phyloP scores from a whole-genome alignment of 108 stramenopile species.

The Nitzschia palea region DNA sequence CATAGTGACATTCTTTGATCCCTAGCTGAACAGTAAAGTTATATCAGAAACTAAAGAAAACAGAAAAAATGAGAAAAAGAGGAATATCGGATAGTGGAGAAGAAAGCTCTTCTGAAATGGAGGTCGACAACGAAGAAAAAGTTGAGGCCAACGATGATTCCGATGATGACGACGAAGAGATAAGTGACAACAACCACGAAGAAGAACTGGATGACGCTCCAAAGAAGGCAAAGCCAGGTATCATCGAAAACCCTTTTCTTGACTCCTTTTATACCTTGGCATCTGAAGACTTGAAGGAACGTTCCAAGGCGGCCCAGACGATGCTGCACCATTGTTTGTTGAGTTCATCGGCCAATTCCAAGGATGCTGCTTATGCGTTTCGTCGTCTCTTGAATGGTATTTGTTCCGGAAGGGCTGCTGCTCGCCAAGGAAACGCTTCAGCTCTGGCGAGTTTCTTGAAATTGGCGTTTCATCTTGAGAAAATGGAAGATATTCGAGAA shows the following conservation, averaged over 20 bases:
- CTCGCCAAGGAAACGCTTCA: slow-evolving; percentile 85
- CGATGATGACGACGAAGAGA: slow-evolving; percentile 25
- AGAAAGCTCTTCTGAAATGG: slow-evolving; percentile 28
- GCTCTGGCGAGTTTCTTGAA: slow-evolving; percentile 73
- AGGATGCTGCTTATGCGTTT: slow-evolving; percentile 81
- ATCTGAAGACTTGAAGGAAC: slow-evolving; percentile 53
- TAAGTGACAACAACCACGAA: slow-evolving; percentile 13
- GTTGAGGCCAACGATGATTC: slow-evolving; percentile 28
- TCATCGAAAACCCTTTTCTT: slow-evolving; percentile 55
- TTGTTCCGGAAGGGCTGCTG: slow-evolving; percentile 80
- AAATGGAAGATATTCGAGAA: slow-evolving; percentile 40
- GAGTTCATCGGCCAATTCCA: slow-evolving; percentile 47
- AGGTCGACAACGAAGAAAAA: slow-evolving; percentile 35
- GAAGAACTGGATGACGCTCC: slow-evolving; percentile 18
- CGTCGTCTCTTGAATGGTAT: slow-evolving; percentile 78
- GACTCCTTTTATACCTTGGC: slow-evolving; percentile 80
- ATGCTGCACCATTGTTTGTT: slow-evolving; percentile 74
- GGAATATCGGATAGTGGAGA: slow-evolving; percentile 2
- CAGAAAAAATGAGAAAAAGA: slow-evolving; percentile 28
- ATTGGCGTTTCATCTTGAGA: slow-evolving; percentile 41
- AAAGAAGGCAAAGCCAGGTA: neutral
- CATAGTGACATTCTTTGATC: no score
- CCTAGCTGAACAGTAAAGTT: no score
- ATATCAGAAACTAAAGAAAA: neutral
- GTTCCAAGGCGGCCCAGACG: slow-evolving; percentile 64